These are phyloP conservation scores for Gastrolobium bilobum DNA, from an alignment of 306 rosid genomes.

Conservation along the genomic window DNA sequence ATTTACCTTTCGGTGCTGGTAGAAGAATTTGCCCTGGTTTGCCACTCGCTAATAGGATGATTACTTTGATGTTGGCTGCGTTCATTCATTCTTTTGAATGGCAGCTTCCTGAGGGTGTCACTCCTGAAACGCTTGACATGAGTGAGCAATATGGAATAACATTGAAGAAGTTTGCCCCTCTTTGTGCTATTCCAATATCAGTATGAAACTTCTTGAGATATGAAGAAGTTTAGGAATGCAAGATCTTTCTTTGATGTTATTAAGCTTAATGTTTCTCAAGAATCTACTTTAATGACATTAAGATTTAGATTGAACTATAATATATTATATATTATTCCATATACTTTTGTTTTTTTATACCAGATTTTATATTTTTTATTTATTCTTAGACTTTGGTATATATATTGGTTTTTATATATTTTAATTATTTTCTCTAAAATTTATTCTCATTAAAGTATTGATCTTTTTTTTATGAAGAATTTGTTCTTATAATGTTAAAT, in stretches of 20 bases:
- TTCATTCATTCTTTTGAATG: constrained; percentile 65
- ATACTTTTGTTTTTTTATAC: too few species aligned
- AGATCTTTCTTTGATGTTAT: neutral
- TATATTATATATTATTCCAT: too few species aligned
- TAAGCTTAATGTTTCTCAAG: neutral
- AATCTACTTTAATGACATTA: neutral
- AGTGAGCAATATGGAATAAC: constrained; percentile 67
- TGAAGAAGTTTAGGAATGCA: too few species aligned
- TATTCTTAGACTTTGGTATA: too few species aligned
- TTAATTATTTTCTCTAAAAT: too few species aligned
- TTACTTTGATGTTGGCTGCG: constrained; percentile 59
- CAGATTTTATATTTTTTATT: too few species aligned
- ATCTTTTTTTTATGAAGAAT: too few species aligned
- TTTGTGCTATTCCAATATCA: constrained; percentile 53
- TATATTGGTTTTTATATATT: too few species aligned
- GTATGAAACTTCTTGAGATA: neutral
- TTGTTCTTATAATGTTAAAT: too few species aligned
- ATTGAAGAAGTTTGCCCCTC: constrained; percentile 65
- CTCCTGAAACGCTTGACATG: constrained; percentile 60
- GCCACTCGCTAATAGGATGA: constrained; percentile 66
- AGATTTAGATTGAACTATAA: too few species aligned
- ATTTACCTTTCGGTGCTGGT: constrained; percentile 70
- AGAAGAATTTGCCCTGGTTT: constrained; percentile 76
- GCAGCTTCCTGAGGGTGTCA: constrained; percentile 62
- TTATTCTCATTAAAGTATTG: too few species aligned